Conservation (phyloP, 495 filamentous ascomycete genomes). For the Podospora pseudopauciseta region DNA sequence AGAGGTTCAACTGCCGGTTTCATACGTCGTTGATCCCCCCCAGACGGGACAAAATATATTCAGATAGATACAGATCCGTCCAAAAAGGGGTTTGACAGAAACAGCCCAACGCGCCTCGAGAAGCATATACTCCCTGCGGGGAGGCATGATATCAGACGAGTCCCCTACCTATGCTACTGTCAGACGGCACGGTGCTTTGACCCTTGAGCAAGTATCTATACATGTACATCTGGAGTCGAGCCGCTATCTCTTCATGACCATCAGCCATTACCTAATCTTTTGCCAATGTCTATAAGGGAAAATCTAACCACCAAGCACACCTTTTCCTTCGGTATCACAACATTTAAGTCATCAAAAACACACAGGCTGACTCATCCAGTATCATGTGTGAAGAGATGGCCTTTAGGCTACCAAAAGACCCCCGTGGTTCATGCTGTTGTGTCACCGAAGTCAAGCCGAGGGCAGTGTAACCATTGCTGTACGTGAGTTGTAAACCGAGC, state of each 20-base stretch:
- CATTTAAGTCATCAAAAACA: neutral
- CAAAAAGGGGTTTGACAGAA: neutral
- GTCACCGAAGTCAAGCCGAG: conserved; percentile 1
- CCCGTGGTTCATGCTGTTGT: neutral
- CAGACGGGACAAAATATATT: neutral
- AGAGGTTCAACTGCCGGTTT: neutral
- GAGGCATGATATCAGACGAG: neutral
- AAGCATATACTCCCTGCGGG: neutral
- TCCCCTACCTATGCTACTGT: neutral
- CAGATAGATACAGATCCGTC: neutral
- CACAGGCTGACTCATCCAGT: neutral
- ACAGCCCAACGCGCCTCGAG: neutral
- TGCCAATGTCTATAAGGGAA: neutral
- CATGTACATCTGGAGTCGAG: too few species aligned
- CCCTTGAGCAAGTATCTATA: neutral
- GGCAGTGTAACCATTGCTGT: neutral
- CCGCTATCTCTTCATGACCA: neutral
- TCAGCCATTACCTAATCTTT: neutral
- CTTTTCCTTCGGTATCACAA: neutral
- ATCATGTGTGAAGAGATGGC: neutral
- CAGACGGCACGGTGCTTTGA: neutral
- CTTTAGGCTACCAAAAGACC: neutral
- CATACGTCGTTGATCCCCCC: neutral
- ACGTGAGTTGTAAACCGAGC: neutral
- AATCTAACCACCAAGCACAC: neutral